phyloP scores from a whole-genome alignment of 2,329 filamentous ascomycete species.

The Plenodomus tracheiphilus region DNA sequence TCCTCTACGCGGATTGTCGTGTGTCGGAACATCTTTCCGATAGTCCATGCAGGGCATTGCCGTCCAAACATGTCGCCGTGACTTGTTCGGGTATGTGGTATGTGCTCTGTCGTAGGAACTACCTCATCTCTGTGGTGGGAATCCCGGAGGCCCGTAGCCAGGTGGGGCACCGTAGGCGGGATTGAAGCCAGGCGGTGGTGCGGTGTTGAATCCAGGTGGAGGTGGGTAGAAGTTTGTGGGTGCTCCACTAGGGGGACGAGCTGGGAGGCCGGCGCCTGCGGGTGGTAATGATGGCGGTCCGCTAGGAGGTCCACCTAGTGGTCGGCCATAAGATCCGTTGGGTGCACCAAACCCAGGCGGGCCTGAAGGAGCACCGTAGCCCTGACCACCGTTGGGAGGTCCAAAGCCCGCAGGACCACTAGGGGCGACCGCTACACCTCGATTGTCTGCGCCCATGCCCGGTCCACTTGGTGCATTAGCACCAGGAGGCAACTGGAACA shows the following conservation, averaged over 20 bases:
- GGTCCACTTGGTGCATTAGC: slow-evolving; percentile 33
- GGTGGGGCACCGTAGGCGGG: slow-evolving; percentile 16
- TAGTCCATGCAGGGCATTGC: background rate
- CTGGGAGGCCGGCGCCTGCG: slow-evolving; percentile 63
- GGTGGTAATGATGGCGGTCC: slow-evolving; percentile 58
- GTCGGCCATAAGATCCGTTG: slow-evolving; percentile 20
- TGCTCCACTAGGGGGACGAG: slow-evolving; percentile 71
- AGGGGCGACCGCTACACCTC: slow-evolving; percentile 43
- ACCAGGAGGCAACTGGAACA: slow-evolving; percentile 56
- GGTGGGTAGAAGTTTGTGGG: slow-evolving; percentile 44
- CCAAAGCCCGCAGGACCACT: slow-evolving; percentile 43
- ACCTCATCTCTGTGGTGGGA: background rate
- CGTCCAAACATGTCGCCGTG: background rate
- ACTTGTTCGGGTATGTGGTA: background rate
- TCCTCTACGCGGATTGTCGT: too few relatives aligned
- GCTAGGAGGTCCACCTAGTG: slow-evolving; percentile 27
- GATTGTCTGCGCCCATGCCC: slow-evolving; percentile 43
- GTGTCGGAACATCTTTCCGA: too few relatives aligned
- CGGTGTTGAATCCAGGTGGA: slow-evolving; percentile 25
- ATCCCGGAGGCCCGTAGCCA: slow-evolving; percentile 21
- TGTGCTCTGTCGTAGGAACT: background rate
- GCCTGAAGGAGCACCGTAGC: slow-evolving; percentile 42
- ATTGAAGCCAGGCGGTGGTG: slow-evolving; percentile 27
- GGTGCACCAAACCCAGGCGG: slow-evolving; percentile 44
- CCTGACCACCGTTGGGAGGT: slow-evolving; percentile 3